Percentiles rank a stretch among this genome's conserved stretches.
Conservation (phyloP, 2,329 filamentous ascomycete genomes). For the Neopestalotiopsis clavispora region DNA sequence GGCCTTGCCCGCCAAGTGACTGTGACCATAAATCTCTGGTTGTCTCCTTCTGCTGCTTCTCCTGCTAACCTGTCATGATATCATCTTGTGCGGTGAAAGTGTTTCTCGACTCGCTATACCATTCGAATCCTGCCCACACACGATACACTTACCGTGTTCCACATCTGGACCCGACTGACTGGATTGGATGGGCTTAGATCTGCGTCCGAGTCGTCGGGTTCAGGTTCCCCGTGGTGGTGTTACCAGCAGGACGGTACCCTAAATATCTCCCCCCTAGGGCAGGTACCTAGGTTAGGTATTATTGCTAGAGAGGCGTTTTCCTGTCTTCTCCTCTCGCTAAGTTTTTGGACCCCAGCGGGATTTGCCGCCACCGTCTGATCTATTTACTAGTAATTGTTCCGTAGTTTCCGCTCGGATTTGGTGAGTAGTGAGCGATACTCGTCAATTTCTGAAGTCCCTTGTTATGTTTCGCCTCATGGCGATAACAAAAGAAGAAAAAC, state of each 20-base stretch:
- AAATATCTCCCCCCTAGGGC: not conserved
- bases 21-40: no score
- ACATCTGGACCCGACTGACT: not conserved
- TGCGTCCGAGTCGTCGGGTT: not conserved
- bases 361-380: not conserved
- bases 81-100: not conserved
- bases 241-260: slow-evolving; percentile 14
- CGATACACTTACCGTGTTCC: not conserved
- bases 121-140: not conserved
- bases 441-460: no score
- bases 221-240: slow-evolving; percentile 11
- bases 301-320: not conserved
- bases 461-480: no score
- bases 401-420: no score
- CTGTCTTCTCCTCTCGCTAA: not conserved
- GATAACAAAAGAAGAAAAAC: no score
- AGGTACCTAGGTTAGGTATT: not conserved
- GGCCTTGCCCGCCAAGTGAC: no score
- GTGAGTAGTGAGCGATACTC: no score
- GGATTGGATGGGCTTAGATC: not conserved
- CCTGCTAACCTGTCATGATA: not conserved
- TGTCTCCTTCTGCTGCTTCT: no score
- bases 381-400: not conserved
- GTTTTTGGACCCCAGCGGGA: not conserved
- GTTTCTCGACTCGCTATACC: not conserved